Conservation (phyloP, 2,329 filamentous ascomycete species). For the Parastagonospora nodorum region DNA sequence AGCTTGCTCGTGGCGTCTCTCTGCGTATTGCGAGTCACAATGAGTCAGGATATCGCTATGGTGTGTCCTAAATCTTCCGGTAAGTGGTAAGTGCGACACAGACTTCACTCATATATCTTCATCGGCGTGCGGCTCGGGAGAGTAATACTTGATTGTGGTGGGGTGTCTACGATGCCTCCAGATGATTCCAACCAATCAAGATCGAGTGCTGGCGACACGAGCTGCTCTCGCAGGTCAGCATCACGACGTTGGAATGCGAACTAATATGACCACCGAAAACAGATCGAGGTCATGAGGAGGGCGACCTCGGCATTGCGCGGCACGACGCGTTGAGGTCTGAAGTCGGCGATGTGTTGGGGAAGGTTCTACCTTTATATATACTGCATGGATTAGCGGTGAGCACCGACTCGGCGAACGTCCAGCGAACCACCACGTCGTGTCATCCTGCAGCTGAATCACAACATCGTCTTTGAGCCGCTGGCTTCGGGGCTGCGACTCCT, state of each 20-base stretch:
- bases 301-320: slow-evolving; percentile 9
- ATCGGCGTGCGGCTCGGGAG: slow-evolving; percentile 10
- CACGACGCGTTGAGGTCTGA: too few relatives aligned
- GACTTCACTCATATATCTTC: slow-evolving; percentile 14
- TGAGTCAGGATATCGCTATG: slow-evolving; percentile 23
- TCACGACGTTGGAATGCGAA: slow-evolving; percentile 15
- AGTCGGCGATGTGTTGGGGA: too few relatives aligned
- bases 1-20: slow-evolving; percentile 14
- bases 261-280: slow-evolving; percentile 13
- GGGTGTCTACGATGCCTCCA: slow-evolving; percentile 16
- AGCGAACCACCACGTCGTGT: too few relatives aligned
- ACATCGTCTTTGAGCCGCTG: too few relatives aligned
- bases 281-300: slow-evolving; percentile 4
- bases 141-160: slow-evolving; percentile 24
- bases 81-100: slow-evolving; percentile 6
- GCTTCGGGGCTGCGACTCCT: too few relatives aligned
- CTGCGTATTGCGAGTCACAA: slow-evolving; percentile 12
- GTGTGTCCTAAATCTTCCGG: slow-evolving; percentile 12
- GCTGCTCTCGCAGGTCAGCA: slow-evolving; percentile 30
- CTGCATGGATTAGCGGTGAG: too few relatives aligned
- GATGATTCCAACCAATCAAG: slow-evolving; percentile 33
- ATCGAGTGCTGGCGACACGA: slow-evolving; percentile 27
- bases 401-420: too few relatives aligned
- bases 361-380: too few relatives aligned
- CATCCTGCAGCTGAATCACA: too few relatives aligned